Evolutionary conservation across 441 rosid species (phyloP).

Genomic region (Eruca vesicaria): DNA sequence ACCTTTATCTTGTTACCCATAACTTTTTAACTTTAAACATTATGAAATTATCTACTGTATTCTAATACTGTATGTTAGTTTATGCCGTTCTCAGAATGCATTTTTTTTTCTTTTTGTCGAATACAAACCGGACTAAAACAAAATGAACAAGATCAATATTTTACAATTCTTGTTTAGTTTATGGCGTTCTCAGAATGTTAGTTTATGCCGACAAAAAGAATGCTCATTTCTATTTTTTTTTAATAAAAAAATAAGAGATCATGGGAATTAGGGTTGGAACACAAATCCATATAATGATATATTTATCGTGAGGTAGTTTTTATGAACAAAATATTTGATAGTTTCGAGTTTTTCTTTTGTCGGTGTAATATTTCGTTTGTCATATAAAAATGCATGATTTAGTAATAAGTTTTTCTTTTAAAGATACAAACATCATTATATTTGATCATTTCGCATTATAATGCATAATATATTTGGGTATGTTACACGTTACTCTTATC

Average conservation of each 20-base stretch:
- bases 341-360: too few relatives aligned
- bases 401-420: not conserved
- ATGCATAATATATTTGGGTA: constrained; percentile 12
- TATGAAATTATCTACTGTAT: not conserved
- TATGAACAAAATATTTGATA: not conserved
- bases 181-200: too few relatives aligned
- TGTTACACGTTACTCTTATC: constrained; percentile 8
- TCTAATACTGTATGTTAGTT: not conserved
- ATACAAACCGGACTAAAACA: too few relatives aligned
- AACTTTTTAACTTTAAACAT: not conserved
- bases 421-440: not conserved
- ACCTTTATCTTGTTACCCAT: constrained; percentile 5
- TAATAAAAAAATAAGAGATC: not conserved
- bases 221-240: not conserved
- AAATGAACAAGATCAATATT: too few relatives aligned
- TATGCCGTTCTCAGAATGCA: too few relatives aligned
- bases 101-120: too few relatives aligned
- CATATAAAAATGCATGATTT: not conserved
- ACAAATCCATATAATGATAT: not conserved
- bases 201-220: not conserved
- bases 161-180: too few relatives aligned
- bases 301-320: not conserved
- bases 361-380: not conserved
- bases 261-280: not conserved
- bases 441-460: constrained; percentile 9